Evolutionary conservation across 2,329 filamentous ascomycete species (phyloP), one percentile per base, ranked within the genome.

Genomic region (Neofusicoccum laricinum): DNA sequence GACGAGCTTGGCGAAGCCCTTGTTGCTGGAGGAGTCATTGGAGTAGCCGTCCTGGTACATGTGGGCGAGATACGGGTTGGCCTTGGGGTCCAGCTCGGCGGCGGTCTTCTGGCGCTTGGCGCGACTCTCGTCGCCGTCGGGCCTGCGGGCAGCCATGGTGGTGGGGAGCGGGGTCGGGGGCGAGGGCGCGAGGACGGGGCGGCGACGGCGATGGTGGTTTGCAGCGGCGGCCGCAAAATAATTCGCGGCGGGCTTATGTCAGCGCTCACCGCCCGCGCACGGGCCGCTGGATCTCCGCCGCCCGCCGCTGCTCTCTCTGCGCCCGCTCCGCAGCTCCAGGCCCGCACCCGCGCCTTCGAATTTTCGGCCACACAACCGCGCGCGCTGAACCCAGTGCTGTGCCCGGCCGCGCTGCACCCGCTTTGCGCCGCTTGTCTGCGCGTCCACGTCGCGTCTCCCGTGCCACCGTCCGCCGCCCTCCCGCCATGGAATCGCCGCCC

Each of bases 61-160:
- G 79, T 99, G 95, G 64, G 93, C 91, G 67, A 99, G 87, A 81
- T 99, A 98, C 1, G 91, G 92, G 76, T 98, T 98, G 75, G 85
- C 73, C 65, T 80, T 79, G 62, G 85, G 84, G 73, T 86, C 83
- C 68, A 76, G 79, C 66, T 79, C 78, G 69, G 76, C 68, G 70
- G 71, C 74, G 68, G 81, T 82, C 74, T 86, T 86, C 72, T 84
- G 81, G 66, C 82, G 83, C 78, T 84, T 88, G 69, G 77, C 77
- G 70, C 83, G 80, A 68, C 78, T 80, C 68, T 77, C 78, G 66
- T 83, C 80, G 61, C 77, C 75, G 68, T 84, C 81, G 73, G 80
- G 80, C 76, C 84, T 85, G 78, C 81, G 83, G 78, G 81, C 83
- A 76, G 82, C 79, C 85, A 88, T 88, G 69, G 68, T 66, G 45